phyloP scores from a whole-genome alignment of 495 filamentous ascomycete species.

The Penicillium pulvis region DNA sequence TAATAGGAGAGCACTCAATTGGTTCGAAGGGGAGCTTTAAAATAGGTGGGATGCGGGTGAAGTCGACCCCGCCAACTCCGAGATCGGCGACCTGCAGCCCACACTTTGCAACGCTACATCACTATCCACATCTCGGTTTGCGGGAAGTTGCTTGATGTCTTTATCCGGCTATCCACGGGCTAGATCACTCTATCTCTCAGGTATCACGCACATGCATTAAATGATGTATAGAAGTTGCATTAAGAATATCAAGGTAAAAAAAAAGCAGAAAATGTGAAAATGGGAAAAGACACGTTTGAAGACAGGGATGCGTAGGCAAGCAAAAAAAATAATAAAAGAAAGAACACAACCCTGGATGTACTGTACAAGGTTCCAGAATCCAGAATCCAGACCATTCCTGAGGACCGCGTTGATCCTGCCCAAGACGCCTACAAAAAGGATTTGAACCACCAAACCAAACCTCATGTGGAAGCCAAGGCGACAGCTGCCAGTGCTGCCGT shows the following conservation, averaged over 20 bases:
- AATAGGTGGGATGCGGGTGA: constrained; percentile 33
- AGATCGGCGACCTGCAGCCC: constrained; percentile 26
- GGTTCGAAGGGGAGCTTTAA: constrained; percentile 27
- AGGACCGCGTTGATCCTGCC: constrained; percentile 18
- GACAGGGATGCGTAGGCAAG: neutral
- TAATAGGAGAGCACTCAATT: constrained; percentile 21
- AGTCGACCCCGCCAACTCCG: constrained; percentile 32
- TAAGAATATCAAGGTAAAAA: constrained; percentile 21
- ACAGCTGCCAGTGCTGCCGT: constrained; percentile 16
- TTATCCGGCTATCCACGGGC: constrained; percentile 9
- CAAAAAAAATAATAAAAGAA: constrained; percentile 4
- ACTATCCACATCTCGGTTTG: neutral
- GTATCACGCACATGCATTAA: constrained; percentile 31
- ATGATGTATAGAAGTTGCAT: constrained; percentile 26
- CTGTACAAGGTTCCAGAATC: constrained; percentile 25
- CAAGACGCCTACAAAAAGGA: constrained; percentile 27
- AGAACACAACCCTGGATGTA: constrained; percentile 28
- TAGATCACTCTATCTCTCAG: neutral
- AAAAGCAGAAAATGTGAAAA: constrained; percentile 6
- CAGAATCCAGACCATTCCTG: constrained; percentile 18
- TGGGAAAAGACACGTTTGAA: constrained; percentile 21
- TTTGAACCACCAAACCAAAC: constrained; percentile 24
- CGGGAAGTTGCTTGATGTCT: neutral
- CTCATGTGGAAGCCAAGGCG: constrained; percentile 16
- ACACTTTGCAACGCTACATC: neutral